These are phyloP conservation scores for Melastoma malabathricum DNA, from an alignment of 345 rosid species.

Conservation along the genomic window DNA sequence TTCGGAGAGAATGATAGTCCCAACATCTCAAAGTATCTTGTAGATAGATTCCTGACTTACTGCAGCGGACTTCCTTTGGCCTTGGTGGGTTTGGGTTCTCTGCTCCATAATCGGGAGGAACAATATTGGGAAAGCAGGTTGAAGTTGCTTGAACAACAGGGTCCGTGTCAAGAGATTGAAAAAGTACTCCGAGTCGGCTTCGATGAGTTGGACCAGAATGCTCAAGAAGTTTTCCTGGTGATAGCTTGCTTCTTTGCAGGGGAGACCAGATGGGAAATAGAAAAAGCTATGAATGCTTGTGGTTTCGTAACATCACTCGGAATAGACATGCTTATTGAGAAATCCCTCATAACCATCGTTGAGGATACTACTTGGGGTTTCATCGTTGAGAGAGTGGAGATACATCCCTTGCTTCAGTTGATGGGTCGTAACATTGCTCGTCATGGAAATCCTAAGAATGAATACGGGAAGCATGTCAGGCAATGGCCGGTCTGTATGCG, in stretches of 20 bases:
- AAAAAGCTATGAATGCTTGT: not conserved
- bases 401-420: too few relatives aligned
- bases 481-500: too few relatives aligned
- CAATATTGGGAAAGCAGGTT: not conserved
- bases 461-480: too few relatives aligned
- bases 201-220: conserved; percentile 2
- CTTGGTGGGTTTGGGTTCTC: conserved; percentile 9
- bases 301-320: not conserved
- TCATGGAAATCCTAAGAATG: too few relatives aligned
- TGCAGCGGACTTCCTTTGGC: conserved; percentile 5
- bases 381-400: too few relatives aligned
- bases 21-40: not conserved
- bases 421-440: too few relatives aligned
- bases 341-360: not conserved
- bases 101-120: not conserved
- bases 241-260: conserved; percentile 14
- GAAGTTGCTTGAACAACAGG: not conserved
- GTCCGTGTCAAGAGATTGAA: not conserved
- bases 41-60: not conserved
- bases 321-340: not conserved
- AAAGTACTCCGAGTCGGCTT: conserved; percentile 3
- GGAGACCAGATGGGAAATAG: too few relatives aligned
- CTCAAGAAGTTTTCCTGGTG: conserved; percentile 11
- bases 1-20: too few relatives aligned
- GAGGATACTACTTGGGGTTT: fast-evolving